Conservation (phyloP, 345 rosid genomes). For the Linum usitatissimum region DNA sequence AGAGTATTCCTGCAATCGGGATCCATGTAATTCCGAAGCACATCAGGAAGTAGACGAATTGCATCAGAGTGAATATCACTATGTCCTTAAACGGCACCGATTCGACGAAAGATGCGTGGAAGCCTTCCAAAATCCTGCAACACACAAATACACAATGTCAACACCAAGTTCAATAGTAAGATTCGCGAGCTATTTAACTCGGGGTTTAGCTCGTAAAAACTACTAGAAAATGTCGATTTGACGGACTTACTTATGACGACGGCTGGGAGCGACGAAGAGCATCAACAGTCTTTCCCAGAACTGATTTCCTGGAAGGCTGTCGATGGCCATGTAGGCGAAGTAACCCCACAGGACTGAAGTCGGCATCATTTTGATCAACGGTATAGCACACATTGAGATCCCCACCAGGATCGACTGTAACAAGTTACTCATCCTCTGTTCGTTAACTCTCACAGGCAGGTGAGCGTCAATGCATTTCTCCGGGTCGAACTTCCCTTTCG, state of each 20-base stretch:
- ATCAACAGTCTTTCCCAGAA: slow-evolving; percentile 31
- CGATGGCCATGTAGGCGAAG: slow-evolving; percentile 34
- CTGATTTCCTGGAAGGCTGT: slow-evolving; percentile 32
- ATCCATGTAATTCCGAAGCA: slow-evolving; percentile 95
- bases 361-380: slow-evolving; percentile 53
- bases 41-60: slow-evolving; percentile 28
- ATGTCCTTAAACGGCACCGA: no score
- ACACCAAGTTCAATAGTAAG: not conserved
- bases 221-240: no score
- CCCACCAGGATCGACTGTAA: slow-evolving; percentile 70
- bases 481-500: slow-evolving; percentile 48
- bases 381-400: slow-evolving; percentile 38
- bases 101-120: slow-evolving; percentile 27
- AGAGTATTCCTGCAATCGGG: slow-evolving; percentile 83
- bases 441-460: slow-evolving; percentile 74
- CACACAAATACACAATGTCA: not conserved
- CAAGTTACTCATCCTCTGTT: slow-evolving; percentile 71
- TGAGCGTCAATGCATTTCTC: slow-evolving; percentile 53
- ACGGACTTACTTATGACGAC: slow-evolving; percentile 27
- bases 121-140: slow-evolving; percentile 39
- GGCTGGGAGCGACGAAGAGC: slow-evolving; percentile 19
- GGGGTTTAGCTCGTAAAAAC: not conserved
- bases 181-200: not conserved
- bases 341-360: slow-evolving; percentile 55
- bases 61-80: no score